A percentile compares a stretch with the other conserved stretches of the same genome.
These are phyloP conservation scores for Chaetoceros tenuissimus DNA, from an alignment of 108 stramenopile genomes.

Conservation along the genomic window DNA sequence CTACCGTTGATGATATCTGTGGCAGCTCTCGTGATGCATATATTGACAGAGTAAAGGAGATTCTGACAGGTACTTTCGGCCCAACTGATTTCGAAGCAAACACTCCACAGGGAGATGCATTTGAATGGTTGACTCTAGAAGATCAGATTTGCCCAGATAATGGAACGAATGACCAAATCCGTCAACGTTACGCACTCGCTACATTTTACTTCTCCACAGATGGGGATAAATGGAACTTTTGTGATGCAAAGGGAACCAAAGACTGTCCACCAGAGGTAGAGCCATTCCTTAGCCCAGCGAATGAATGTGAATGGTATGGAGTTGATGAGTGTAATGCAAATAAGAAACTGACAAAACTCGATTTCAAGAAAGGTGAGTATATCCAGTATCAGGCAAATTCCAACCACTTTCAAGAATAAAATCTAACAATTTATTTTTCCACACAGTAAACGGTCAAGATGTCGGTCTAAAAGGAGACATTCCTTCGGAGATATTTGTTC, in stretches of 20 bases:
- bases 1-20: too few species aligned
- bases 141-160: background rate
- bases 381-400: too few species aligned
- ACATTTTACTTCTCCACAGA: slow-evolving; percentile 29
- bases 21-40: too few species aligned
- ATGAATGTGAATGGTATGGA: slow-evolving; percentile 4
- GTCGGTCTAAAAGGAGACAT: background rate
- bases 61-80: too few species aligned
- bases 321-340: background rate
- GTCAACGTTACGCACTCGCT: slow-evolving; percentile 27
- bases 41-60: too few species aligned
- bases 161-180: slow-evolving; percentile 4
- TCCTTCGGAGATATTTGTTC: background rate
- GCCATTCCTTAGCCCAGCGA: background rate
- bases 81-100: background rate
- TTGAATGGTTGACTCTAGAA: slow-evolving; percentile 4
- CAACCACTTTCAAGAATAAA: too few species aligned
- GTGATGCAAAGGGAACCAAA: background rate
- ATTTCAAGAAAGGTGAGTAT: too few species aligned
- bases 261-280: background rate
- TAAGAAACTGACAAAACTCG: too few species aligned
- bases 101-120: slow-evolving; percentile 4
- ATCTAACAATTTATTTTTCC: background rate
- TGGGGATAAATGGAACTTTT: slow-evolving; percentile 27
- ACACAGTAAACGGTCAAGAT: background rate